These are phyloP conservation scores for Cryptococcus amylolentus DNA, from an alignment of 1,284 basidiomycete genomes.

Conservation along the genomic window DNA sequence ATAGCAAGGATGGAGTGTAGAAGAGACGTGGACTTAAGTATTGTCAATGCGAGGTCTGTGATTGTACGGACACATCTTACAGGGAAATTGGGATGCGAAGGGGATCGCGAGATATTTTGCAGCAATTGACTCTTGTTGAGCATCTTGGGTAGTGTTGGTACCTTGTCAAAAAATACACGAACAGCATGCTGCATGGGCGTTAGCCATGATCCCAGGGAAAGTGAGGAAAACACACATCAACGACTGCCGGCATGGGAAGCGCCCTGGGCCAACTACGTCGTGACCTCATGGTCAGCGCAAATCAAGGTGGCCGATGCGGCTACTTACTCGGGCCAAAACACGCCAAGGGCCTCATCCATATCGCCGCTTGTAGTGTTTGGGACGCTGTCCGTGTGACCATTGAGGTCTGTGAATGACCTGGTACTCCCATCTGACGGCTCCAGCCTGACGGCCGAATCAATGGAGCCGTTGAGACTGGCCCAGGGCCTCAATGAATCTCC, in stretches of 20 bases:
- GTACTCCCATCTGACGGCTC: background rate
- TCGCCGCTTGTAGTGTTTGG: too few relatives aligned
- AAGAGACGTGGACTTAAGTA: constrained; percentile 10
- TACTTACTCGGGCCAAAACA: constrained; percentile 35
- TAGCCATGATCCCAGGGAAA: background rate
- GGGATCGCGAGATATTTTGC: constrained; percentile 29
- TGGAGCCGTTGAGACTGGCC: too few relatives aligned
- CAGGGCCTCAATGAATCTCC: too few relatives aligned
- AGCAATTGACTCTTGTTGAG: constrained; percentile 30
- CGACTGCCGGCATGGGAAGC: constrained; percentile 30
- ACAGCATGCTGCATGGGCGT: constrained; percentile 25
- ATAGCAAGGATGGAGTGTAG: constrained; percentile 40
- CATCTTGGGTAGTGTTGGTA: constrained; percentile 37
- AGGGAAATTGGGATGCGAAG: constrained; percentile 34
- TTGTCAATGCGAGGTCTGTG: background rate
- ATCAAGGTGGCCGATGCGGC: background rate
- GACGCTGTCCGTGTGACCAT: background rate
- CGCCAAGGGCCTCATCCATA: constrained; percentile 2
- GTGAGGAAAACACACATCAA: constrained; percentile 23
- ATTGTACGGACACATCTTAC: constrained; percentile 20
- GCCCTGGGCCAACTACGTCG: constrained; percentile 35
- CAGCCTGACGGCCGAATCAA: background rate
- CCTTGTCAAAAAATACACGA: constrained; percentile 40
- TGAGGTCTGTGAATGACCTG: background rate
- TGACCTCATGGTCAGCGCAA: background rate